phyloP scores from a whole-genome alignment of 1,139 yeast species.

The Diutina mesorugosa region DNA sequence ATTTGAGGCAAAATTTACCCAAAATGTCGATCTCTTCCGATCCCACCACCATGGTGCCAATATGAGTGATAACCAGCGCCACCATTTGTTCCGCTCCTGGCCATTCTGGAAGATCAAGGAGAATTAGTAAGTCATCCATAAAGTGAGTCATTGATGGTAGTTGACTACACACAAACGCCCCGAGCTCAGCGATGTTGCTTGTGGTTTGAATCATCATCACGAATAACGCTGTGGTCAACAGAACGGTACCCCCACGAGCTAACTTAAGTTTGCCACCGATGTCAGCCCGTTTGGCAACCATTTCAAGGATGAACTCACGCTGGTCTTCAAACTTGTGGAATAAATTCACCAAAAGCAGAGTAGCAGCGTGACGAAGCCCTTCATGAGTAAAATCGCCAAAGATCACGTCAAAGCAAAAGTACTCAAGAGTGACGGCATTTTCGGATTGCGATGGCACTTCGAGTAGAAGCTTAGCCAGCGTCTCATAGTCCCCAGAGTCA shows the following conservation, averaged over 20 bases:
- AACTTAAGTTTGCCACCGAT: neutral
- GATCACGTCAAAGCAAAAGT: neutral
- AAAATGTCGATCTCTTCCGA: neutral
- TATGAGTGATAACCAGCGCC: neutral
- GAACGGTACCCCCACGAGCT: neutral
- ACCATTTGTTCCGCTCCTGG: conserved; percentile 1
- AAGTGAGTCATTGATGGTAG: neutral
- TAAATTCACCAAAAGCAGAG: neutral
- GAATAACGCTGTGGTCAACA: neutral
- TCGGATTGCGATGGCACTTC: neutral
- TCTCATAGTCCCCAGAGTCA: neutral
- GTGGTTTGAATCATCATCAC: neutral
- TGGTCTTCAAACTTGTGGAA: neutral
- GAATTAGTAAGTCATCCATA: neutral
- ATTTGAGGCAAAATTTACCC: neutral
- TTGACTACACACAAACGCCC: neutral
- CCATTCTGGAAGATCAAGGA: neutral
- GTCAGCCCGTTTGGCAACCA: neutral
- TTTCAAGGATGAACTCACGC: neutral
- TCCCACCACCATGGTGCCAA: neutral
- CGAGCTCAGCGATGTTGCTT: neutral
- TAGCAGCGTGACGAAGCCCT: neutral
- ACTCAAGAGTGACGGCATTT: neutral
- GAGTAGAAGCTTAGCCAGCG: neutral
- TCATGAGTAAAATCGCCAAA: neutral